Base-by-base conservation (phyloP, 352 stramenopile genomes). In the Thraustochytrium striatum region DNA sequence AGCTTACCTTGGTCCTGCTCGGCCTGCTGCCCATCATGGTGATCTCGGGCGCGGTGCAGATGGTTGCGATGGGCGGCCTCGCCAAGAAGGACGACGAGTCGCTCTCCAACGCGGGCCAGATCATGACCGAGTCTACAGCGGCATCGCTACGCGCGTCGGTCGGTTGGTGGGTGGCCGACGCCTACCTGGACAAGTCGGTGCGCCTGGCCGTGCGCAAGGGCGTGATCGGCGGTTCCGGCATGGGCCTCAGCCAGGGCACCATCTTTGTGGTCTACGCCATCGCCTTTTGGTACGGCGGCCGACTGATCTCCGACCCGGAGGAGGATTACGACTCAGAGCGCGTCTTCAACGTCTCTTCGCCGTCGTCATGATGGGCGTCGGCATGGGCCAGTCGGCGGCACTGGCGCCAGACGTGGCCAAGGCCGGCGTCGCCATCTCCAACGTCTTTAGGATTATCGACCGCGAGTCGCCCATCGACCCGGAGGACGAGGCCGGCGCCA, bases 341-440 rank as follows among this genome's bases (percentile, higher is more conserved):
- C 39, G 86, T 93, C 61, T 87, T 92, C 62, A 88, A 88, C 80
- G 89, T 36, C 78, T 93, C 9, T 89, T 91, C 79, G 82, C 88
- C 5, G 87, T 92, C 36, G 85, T 91, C 79, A 84, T 91, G 33
- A 88, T 65, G 33, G 61, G 81, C 21, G 83, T 87, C 38, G 83
- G 72, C 0, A 65, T 87, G 7, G 85, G 86, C 9, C 69, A 86
- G 52, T 83, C 82, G 21, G 72, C 72, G 2, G 83, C 84, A 55
- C 82, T 83, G 70, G 53, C 84, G 25, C 61, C 80, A 2, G 86
- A 88, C 47, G 59, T 82, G 3, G 78, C 41, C 59, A 86, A 87
- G 65, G 83, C 84, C 19, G 80, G 82, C 13, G 53, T 81, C 16
- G 85, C 85, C n/a, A 86, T 88, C 3, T 89, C 85, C 35, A 84